Conservation (phyloP, 208 protist genomes). For the Lotmaria passim region DNA sequence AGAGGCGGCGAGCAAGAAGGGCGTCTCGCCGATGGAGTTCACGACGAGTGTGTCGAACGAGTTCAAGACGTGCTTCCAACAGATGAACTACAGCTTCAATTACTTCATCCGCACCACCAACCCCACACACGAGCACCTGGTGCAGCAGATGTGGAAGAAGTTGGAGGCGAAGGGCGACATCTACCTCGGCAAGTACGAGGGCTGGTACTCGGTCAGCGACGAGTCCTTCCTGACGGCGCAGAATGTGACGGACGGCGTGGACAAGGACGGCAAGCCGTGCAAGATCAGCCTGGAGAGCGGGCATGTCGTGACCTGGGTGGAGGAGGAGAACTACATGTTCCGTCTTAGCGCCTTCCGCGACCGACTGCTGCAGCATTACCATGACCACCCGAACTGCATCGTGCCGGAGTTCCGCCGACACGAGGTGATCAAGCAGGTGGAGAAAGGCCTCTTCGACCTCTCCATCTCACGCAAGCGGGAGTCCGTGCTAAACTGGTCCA, state of each 20-base stretch:
- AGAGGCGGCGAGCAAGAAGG: slow-evolving; percentile 83
- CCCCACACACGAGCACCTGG: slow-evolving; percentile 76
- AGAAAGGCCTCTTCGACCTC: slow-evolving; percentile 94
- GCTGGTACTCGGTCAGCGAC: slow-evolving; percentile 99
- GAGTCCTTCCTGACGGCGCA: slow-evolving; percentile 95
- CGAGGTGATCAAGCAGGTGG: slow-evolving; percentile 90
- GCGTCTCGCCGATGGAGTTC: slow-evolving; percentile 89
- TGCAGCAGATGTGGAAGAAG: slow-evolving; percentile 88
- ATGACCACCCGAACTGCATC: slow-evolving; percentile 89
- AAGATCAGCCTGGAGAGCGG: slow-evolving; percentile 94
- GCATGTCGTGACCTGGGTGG: slow-evolving; percentile 94
- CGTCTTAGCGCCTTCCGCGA: slow-evolving; percentile 92
- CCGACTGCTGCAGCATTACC: slow-evolving; percentile 84
- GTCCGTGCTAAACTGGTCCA: slow-evolving; percentile 95
- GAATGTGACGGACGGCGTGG: slow-evolving; percentile 84
- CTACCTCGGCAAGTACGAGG: slow-evolving; percentile 97
- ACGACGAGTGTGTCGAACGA: slow-evolving; percentile 84
- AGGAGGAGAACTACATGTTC: slow-evolving; percentile 99
- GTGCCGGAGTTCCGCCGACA: slow-evolving; percentile 91
- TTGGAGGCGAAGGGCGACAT: slow-evolving; percentile 94
- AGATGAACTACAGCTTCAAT: slow-evolving; percentile 92
- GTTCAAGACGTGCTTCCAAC: slow-evolving; percentile 92
- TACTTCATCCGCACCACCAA: slow-evolving; percentile 98
- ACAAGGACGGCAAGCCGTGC: slow-evolving; percentile 89
- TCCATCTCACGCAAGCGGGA: slow-evolving; percentile 95